These are phyloP conservation scores for Dentipellis fragilis DNA, from an alignment of 768 basidiomycete genomes.

Conservation along the genomic window DNA sequence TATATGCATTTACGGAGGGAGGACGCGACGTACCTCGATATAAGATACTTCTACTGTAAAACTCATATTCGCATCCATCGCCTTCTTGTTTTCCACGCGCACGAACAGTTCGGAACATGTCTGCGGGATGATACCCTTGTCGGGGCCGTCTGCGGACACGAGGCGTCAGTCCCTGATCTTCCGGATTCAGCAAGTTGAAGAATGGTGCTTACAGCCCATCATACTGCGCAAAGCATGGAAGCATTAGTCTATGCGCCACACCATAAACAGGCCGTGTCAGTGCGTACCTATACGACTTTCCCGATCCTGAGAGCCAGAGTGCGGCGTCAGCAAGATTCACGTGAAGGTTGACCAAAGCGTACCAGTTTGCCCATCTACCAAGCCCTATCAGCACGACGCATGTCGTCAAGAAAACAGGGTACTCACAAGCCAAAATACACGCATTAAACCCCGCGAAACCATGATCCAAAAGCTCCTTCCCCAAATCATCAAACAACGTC, in stretches of 20 bases:
- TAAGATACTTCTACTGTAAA: conserved; percentile 98
- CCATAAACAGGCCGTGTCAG: background rate
- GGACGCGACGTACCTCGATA: conserved; percentile 62
- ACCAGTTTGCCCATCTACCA: conserved; percentile 77
- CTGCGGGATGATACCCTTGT: conserved; percentile 96
- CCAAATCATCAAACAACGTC: conserved; percentile 89
- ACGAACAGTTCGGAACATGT: conserved; percentile 90
- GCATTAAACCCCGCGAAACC: conserved; percentile 96
- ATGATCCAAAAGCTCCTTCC: conserved; percentile 90
- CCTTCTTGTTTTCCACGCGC: conserved; percentile 60
- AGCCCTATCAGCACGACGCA: background rate
- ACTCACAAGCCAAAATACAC: conserved; percentile 97
- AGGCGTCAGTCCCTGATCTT: background rate
- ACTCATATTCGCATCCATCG: conserved; percentile 53
- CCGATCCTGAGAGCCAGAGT: conserved; percentile 48
- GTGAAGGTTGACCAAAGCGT: conserved; percentile 19
- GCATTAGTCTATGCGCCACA: background rate
- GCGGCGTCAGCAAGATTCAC: background rate
- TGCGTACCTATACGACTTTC: conserved; percentile 83
- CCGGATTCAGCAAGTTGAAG: background rate
- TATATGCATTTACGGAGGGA: background rate
- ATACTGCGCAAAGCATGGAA: conserved; percentile 41
- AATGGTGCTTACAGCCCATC: conserved; percentile 77
- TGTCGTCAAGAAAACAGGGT: conserved; percentile 6
- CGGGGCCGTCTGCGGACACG: conserved; percentile 58